Conservation (phyloP, 78 protist genomes). For the Emiliania huxleyi region DNA sequence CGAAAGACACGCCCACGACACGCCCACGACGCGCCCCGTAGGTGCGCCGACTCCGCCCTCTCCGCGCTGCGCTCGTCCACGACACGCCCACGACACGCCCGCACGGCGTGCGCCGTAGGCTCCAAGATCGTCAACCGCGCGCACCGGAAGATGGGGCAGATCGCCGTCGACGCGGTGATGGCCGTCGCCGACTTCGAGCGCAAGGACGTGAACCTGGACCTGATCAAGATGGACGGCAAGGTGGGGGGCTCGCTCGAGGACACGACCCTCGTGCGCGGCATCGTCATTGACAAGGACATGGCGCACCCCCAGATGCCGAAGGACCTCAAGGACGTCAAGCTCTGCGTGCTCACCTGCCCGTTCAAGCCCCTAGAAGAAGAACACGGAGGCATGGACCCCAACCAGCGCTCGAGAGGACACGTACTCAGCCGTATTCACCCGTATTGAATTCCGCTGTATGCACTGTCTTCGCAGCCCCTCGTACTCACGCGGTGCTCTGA, state of each 20-base stretch:
- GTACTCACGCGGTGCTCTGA: too few species aligned
- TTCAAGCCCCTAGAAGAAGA: too few species aligned
- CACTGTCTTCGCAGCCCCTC: too few species aligned
- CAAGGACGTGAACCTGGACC: constrained; percentile 97
- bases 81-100: too few species aligned
- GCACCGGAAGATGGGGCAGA: constrained; percentile 85
- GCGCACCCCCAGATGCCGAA: constrained; percentile 92
- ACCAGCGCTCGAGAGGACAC: too few species aligned
- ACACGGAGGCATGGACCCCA: too few species aligned
- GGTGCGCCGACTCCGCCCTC: background rate
- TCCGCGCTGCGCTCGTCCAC: too few species aligned
- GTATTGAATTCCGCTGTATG: too few species aligned
- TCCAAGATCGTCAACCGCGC: constrained; percentile 78
- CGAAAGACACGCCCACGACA: too few species aligned
- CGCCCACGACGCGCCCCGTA: too few species aligned
- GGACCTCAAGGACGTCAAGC: constrained; percentile 87
- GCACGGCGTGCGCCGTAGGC: too few species aligned
- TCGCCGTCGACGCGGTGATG: constrained; percentile 96
- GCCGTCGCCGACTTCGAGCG: constrained; percentile 96
- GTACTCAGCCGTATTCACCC: too few species aligned
- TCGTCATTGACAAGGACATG: constrained; percentile 96
- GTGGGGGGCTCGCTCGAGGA: constrained; percentile 97
- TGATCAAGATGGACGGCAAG: constrained; percentile 88
- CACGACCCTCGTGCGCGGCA: constrained; percentile 92
- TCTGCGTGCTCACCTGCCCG: constrained; percentile 97